Evolutionary conservation across 257 asterid species (phyloP).

Genomic region (Linaria vulgaris): DNA sequence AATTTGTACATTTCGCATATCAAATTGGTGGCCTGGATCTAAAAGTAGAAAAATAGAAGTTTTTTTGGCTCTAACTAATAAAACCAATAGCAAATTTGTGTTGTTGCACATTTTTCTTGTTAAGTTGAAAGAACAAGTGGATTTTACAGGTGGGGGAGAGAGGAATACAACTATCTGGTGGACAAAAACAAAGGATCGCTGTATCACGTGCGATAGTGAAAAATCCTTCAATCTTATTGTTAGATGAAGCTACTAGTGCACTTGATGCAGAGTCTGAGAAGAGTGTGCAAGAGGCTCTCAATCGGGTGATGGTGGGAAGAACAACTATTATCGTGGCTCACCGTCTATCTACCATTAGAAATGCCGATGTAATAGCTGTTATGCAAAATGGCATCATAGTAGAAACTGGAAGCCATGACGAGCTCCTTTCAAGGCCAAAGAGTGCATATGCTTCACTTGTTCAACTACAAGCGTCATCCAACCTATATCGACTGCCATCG

Average conservation of each 20-base stretch:
- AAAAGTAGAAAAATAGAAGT: no score
- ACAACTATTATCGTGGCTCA: slow-evolving; percentile 91
- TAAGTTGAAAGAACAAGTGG: not conserved
- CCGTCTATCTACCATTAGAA: slow-evolving; percentile 84
- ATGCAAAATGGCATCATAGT: slow-evolving; percentile 74
- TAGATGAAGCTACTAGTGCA: slow-evolving; percentile 98
- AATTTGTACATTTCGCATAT: no score
- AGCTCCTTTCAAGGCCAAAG: slow-evolving; percentile 70
- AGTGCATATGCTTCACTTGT: slow-evolving; percentile 84
- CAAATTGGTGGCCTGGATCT: no score
- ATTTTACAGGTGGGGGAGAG: slow-evolving; percentile 87
- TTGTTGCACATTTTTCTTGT: no score
- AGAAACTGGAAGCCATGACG: slow-evolving; percentile 93
- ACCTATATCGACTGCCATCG: slow-evolving; percentile 62
- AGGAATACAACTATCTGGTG: slow-evolving; percentile 95
- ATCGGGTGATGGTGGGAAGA: slow-evolving; percentile 92
- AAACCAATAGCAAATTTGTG: no score
- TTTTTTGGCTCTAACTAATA: no score
- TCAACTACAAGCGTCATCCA: slow-evolving; percentile 78
- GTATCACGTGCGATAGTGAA: slow-evolving; percentile 90
- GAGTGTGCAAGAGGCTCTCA: slow-evolving; percentile 96
- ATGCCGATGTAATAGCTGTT: slow-evolving; percentile 84
- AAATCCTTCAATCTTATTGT: slow-evolving; percentile 76
- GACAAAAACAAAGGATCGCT: slow-evolving; percentile 93
- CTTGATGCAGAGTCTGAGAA: slow-evolving; percentile 96